Percentiles rank a stretch among this genome's conserved stretches.
phyloP scores from a whole-genome alignment of 2,329 filamentous ascomycete genomes.

The Chalara sp. region DNA sequence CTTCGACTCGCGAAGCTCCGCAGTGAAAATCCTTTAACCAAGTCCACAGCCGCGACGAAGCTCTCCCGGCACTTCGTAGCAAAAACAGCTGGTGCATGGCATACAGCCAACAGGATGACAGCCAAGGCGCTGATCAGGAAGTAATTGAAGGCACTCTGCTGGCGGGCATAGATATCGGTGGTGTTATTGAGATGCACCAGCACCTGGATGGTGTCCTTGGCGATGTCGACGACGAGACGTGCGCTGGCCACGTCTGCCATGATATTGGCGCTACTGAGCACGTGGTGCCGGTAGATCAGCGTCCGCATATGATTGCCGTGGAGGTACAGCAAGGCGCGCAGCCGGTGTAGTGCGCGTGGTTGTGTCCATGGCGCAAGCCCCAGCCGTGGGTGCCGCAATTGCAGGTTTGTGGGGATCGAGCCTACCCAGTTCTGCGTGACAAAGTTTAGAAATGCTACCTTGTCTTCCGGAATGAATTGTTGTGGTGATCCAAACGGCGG shows the following conservation, averaged over 20 bases:
- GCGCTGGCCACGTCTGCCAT: conserved; percentile 65
- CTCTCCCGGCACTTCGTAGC: conserved; percentile 55
- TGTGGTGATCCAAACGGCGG: conserved; percentile 28
- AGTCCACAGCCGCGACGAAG: conserved; percentile 62
- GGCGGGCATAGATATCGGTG: conserved; percentile 55
- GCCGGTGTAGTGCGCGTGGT: conserved; percentile 56
- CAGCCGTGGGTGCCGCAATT: conserved; percentile 51
- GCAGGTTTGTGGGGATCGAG: conserved; percentile 53
- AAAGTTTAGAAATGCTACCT: conserved; percentile 61
- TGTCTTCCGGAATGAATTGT: conserved; percentile 55
- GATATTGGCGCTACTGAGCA: conserved; percentile 68
- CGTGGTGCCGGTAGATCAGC: conserved; percentile 60
- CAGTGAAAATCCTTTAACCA: conserved; percentile 53
- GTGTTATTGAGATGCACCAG: conserved; percentile 55
- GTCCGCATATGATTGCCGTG: conserved; percentile 83
- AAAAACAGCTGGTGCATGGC: conserved; percentile 55
- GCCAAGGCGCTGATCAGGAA: conserved; percentile 59
- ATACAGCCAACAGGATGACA: conserved; percentile 57
- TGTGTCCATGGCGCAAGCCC: conserved; percentile 41
- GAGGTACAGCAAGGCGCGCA: conserved; percentile 77
- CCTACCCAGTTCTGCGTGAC: conserved; percentile 81
- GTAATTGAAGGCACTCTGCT: conserved; percentile 61
- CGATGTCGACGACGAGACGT: conserved; percentile 59
- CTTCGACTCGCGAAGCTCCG: conserved; percentile 53
- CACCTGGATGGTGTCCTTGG: conserved; percentile 57